Base-by-base conservation (phyloP, 306 rosid species). In the Dalbergia oliveri region DNA sequence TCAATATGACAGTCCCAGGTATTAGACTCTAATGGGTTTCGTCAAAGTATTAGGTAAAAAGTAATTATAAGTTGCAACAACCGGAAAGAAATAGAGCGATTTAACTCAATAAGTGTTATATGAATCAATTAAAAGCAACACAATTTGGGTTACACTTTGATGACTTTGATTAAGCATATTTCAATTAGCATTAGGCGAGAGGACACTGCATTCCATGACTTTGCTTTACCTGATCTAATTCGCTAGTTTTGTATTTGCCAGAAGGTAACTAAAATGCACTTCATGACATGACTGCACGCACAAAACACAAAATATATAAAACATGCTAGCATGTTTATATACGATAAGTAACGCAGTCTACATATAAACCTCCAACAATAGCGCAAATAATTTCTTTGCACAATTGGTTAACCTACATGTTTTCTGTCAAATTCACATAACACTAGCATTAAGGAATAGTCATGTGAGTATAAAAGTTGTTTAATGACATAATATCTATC, bases 1-100 rank as follows among this genome's bases (percentile, higher is more conserved):
- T 41, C 18, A 77, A 66, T 15, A 14, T 37, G 26, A 39, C 8
- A 77, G 43, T n/a, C 58, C 31, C 75, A 77, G 8, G 66, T 66
- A 23, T 9, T 41, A 9, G 9, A 77, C 14, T n/a, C 4, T 41
- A 21, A 9, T 57, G 68, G 35, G 16, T 57, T 67, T 39, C 9
- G 75, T 78, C 69, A 56, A 78, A 56, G 39, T 12, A 68, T 67
- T 78, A 78, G 82, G 68, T 68, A n/a, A 68, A 68, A 78, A 41
- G 81, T 43, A 78, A 68, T 58, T 11, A 43, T 57, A 23, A 68
- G 15, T 43, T 44, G 39, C 58, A 78, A 68, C 82, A 56, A 78
- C 67, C 50, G 45, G 3, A 75, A 75, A 75, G 45, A 60, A 59
- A 44, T 5, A 14, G 44, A 0, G 43, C 41, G 43, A 58, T 73